Evolutionary conservation across 192 early-diverging fungal species (phyloP).

Genomic region (Entomortierella lignicola): DNA sequence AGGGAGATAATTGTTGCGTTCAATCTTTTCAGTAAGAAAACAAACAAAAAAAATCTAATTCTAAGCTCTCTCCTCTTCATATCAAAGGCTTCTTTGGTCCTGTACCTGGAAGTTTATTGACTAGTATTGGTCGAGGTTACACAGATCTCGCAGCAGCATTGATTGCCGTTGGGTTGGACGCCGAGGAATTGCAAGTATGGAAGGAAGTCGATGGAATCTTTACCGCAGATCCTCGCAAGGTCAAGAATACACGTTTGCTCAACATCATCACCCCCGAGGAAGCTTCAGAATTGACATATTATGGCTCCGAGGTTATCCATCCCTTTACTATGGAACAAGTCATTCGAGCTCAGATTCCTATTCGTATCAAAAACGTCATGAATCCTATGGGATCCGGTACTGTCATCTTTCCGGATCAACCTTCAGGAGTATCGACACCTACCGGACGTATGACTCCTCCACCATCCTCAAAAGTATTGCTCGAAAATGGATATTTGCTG

Average conservation of each 20-base stretch:
- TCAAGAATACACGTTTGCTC: constrained; percentile 83
- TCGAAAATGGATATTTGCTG: constrained; percentile 74
- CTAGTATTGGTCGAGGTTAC: constrained; percentile 95
- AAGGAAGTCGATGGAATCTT: constrained; percentile 99
- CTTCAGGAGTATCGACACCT: constrained; percentile 59
- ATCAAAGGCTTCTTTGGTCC: constrained; percentile 89
- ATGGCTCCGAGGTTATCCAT: constrained; percentile 94
- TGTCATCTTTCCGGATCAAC: constrained; percentile 86
- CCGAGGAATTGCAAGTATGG: constrained; percentile 97
- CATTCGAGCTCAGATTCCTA: constrained; percentile 93
- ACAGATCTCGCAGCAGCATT: constrained; percentile 97
- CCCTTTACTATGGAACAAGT: constrained; percentile 99
- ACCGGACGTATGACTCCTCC: constrained; percentile 59
- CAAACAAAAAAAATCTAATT: too few relatives aligned
- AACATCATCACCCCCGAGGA: constrained; percentile 96
- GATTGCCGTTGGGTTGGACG: constrained; percentile 88
- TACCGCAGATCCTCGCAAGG: constrained; percentile 98
- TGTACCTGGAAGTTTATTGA: constrained; percentile 90
- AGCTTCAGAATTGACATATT: constrained; percentile 97
- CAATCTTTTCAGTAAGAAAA: too few relatives aligned
- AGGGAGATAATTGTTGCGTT: constrained; percentile 7
- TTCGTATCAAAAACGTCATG: constrained; percentile 98
- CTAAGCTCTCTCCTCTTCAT: neutral
- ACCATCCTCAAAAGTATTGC: constrained; percentile 63
- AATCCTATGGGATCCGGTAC: constrained; percentile 91